These are phyloP conservation scores for Mallotus repandus DNA, from an alignment of 441 rosid species.

Conservation along the genomic window DNA sequence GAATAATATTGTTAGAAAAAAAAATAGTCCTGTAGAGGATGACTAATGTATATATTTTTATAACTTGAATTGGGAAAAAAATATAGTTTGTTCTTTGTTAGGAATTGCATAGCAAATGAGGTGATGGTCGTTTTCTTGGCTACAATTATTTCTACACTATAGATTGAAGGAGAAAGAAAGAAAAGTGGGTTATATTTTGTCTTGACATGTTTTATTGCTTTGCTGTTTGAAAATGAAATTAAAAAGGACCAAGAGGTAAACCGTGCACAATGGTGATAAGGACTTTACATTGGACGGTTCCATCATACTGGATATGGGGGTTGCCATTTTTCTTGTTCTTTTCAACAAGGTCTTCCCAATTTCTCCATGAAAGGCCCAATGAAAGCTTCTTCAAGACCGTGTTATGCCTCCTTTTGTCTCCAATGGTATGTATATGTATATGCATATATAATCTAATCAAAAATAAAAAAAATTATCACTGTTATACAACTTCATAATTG, in stretches of 20 bases:
- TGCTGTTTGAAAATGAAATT: neutral
- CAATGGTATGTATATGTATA: constrained; percentile 33
- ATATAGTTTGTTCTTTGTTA: neutral
- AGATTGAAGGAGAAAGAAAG: neutral
- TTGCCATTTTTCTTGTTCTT: constrained; percentile 60
- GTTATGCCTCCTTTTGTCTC: constrained; percentile 41
- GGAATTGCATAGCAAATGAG: neutral
- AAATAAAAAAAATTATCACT: neutral
- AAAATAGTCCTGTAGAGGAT: no score
- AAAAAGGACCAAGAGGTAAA: constrained; percentile 39
- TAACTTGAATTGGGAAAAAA: neutral
- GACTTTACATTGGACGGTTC: constrained; percentile 59
- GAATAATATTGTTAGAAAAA: neutral
- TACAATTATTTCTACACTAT: neutral
- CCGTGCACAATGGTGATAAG: constrained; percentile 56
- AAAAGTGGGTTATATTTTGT: neutral
- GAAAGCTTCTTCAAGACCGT: constrained; percentile 30
- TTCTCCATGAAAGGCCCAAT: constrained; percentile 52
- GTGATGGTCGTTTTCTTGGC: neutral
- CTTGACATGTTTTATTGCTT: neutral
- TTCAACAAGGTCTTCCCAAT: constrained; percentile 59
- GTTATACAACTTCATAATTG: neutral
- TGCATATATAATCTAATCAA: no score
- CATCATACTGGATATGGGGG: constrained; percentile 56
- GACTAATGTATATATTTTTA: neutral